Evolutionary conservation across 108 stramenopile species (phyloP).

Genomic region (Conticribra guillardii): DNA sequence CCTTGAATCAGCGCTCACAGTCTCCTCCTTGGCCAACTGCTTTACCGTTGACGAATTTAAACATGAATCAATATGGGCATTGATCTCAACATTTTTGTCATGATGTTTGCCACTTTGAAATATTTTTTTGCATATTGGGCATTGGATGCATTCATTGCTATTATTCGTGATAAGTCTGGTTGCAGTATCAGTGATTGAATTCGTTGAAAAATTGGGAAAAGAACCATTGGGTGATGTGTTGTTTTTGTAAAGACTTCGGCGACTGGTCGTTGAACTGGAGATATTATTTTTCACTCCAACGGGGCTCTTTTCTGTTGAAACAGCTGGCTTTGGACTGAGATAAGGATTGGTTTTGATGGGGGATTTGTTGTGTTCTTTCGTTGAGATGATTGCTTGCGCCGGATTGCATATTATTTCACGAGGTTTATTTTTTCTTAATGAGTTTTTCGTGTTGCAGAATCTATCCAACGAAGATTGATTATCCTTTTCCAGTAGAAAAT

Average conservation of each 20-base stretch:
- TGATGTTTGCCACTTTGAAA: slow-evolving; percentile 39
- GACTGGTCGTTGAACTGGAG: neutral
- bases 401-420: neutral
- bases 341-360: slow-evolving; percentile 8
- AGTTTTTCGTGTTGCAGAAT: slow-evolving; percentile 3
- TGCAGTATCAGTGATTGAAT: neutral
- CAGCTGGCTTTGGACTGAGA: neutral
- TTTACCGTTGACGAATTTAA: slow-evolving; percentile 62
- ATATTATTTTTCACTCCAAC: neutral
- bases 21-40: slow-evolving; percentile 51
- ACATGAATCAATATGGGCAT: slow-evolving; percentile 76
- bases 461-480: slow-evolving; percentile 34
- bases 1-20: slow-evolving; percentile 29
- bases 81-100: slow-evolving; percentile 54
- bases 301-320: neutral
- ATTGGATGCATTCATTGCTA: slow-evolving; percentile 11
- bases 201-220: neutral
- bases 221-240: neutral
- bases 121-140: slow-evolving; percentile 53
- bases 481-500: slow-evolving; percentile 59
- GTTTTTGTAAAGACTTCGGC: neutral
- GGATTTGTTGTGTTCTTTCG: neutral
- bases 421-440: neutral
- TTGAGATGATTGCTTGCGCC: neutral
- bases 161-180: neutral